Evolutionary conservation across 805 yeast species (phyloP).

Genomic region (Nakazawaea populi): DNA sequence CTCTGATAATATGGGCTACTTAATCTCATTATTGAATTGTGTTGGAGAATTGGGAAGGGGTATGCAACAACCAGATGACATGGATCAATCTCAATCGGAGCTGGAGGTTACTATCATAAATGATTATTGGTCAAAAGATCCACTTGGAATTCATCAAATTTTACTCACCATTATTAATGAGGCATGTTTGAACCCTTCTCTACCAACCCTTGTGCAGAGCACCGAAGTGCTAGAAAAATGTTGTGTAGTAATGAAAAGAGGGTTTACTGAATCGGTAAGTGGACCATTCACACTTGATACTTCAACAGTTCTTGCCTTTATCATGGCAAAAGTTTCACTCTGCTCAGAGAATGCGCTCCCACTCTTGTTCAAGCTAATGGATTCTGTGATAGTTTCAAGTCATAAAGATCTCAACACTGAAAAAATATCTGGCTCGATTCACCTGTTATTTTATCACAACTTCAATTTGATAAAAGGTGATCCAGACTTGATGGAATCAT

Average conservation of each 20-base stretch:
- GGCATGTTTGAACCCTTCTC: conserved; percentile 31
- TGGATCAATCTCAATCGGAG: conserved; percentile 30
- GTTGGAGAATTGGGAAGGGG: conserved; percentile 71
- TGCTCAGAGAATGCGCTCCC: conserved; percentile 32
- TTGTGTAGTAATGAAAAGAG: conserved; percentile 55
- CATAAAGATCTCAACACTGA: conserved; percentile 24
- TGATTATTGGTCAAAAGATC: conserved; percentile 45
- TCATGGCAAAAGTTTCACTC: conserved; percentile 19
- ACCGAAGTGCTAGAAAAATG: conserved; percentile 55
- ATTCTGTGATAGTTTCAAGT: conserved; percentile 35
- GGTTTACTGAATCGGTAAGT: conserved; percentile 53
- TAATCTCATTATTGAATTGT: conserved; percentile 54
- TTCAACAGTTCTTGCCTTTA: conserved; percentile 34
- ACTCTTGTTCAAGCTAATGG: conserved; percentile 37
- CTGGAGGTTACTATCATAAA: conserved; percentile 25
- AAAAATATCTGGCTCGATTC: conserved; percentile 30
- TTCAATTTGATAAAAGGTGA: conserved; percentile 36
- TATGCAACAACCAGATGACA: conserved; percentile 52
- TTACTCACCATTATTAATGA: conserved; percentile 34
- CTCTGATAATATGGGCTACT: conserved; percentile 34
- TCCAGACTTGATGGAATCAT: conserved; percentile 52
- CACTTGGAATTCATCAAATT: conserved; percentile 34
- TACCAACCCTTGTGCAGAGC: conserved; percentile 29
- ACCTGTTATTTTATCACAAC: conserved; percentile 30
- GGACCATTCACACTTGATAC: conserved; percentile 62